Conservation (phyloP, 2,329 filamentous ascomycete species). For the Calonectria crousiana region DNA sequence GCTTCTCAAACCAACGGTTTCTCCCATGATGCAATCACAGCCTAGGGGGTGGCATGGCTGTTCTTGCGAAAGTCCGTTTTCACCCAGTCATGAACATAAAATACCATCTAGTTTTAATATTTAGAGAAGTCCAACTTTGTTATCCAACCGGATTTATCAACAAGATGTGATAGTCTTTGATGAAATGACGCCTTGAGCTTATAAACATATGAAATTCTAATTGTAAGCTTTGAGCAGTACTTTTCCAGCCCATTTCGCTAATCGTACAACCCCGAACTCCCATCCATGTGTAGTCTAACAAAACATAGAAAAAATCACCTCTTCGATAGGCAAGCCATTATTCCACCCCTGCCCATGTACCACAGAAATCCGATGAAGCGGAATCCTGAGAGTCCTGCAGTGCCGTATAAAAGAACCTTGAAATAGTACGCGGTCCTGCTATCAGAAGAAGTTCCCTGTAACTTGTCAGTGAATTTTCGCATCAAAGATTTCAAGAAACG, state of each 20-base stretch:
- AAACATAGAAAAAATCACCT: not conserved
- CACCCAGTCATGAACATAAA: not conserved
- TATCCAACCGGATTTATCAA: not conserved
- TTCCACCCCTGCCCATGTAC: slow-evolving; percentile 93
- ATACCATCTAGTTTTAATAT: not conserved
- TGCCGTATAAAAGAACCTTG: slow-evolving; percentile 88
- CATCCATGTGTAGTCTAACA: not conserved
- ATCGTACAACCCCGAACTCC: not conserved
- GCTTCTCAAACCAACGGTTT: not conserved
- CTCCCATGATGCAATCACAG: not conserved
- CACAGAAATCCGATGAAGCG: slow-evolving; percentile 91
- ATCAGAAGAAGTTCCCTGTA: slow-evolving; percentile 65
- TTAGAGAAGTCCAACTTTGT: not conserved
- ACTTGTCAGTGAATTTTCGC: not conserved
- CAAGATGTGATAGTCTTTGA: not conserved
- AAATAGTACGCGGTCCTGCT: slow-evolving; percentile 86
- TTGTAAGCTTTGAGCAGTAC: not conserved
- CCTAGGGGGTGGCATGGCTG: not conserved
- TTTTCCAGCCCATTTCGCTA: not conserved
- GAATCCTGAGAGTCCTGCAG: slow-evolving; percentile 82
- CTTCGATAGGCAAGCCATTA: slow-evolving; percentile 93
- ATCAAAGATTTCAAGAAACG: not conserved
- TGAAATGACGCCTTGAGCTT: not conserved
- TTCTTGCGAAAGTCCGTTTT: not conserved
- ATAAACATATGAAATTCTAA: not conserved